Base-by-base conservation (phyloP, 1,139 yeast species). In the Yamadazyma mexicana region DNA sequence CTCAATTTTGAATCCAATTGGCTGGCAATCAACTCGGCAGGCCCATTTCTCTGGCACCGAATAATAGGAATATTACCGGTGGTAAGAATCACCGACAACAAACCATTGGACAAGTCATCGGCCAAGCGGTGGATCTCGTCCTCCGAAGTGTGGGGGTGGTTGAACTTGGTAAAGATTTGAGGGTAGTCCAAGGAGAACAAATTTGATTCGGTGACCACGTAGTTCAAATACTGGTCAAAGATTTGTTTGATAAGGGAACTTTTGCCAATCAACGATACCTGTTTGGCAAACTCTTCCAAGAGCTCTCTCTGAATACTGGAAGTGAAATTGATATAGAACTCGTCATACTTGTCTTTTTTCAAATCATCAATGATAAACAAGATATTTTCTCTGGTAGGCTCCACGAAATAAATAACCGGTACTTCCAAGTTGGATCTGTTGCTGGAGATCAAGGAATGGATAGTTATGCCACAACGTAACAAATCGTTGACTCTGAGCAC, bases 11-110 rank as follows among this genome's bases (percentile, higher is more conserved):
- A 76, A 53, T 94, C 97, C 47, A 92, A 72, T 55, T 84, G 87
- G 48, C 84, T 85, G 2, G 98, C 96, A 22, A 92, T 86, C 57
- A 89, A 77, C 58, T 92, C 98, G 1, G 98, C 97, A 0, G 99
- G 95, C 2, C 97, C 96, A 38, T 95, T 94, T 38, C 85, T 75
- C 34, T 94, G 91, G 37, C 96, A 85, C 52, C 99, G 77, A 46
- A 92, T 88, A 38, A 92, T 81, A 2, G 99, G 99, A 26, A 92
- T 78, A 14, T 80, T 72, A 14, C 85, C 87, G 54, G 82, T 69
- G 3, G 97, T 89, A 14, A 48, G 35, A 44, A 92, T 73, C 15
- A 92, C 74, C 31, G 94, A 85, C 55, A 87, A 84, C 35, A 92
- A 62, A 0, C 98, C 97, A 48, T 74, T 76, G 12, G 95, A 87